Percentiles rank a stretch among this genome's conserved stretches.
phyloP scores from a whole-genome alignment of 805 yeast genomes.

The Candida ortonii region DNA sequence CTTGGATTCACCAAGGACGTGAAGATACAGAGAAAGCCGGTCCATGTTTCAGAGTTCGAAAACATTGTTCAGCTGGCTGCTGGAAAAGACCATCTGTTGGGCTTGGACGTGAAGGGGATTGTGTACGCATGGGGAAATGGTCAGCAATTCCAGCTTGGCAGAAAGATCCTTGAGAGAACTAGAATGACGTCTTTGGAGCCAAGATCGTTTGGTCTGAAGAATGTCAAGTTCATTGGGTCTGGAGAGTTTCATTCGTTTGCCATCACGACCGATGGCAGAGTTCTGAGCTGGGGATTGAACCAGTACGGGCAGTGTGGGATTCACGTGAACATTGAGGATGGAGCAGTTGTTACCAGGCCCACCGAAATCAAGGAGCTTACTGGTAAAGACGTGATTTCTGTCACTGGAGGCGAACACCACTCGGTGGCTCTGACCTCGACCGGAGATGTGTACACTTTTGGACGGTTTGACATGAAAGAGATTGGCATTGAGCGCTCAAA shows the following conservation, averaged over 20 bases:
- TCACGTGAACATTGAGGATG: constrained; percentile 75
- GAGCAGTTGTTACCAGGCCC: constrained; percentile 76
- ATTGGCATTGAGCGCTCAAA: constrained; percentile 69
- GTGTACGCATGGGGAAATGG: constrained; percentile 98
- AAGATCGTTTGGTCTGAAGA: constrained; percentile 76
- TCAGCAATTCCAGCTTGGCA: constrained; percentile 87
- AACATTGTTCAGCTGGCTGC: constrained; percentile 80
- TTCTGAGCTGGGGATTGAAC: constrained; percentile 91
- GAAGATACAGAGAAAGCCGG: constrained; percentile 64
- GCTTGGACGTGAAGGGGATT: constrained; percentile 77
- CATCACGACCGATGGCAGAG: constrained; percentile 64
- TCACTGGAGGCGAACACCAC: constrained; percentile 96
- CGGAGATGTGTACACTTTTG: constrained; percentile 82
- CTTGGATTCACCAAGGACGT: constrained; percentile 74
- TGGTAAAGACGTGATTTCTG: constrained; percentile 52
- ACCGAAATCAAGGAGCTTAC: constrained; percentile 65
- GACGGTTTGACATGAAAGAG: constrained; percentile 92
- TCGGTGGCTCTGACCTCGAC: constrained; percentile 67
- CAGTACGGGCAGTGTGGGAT: constrained; percentile 96
- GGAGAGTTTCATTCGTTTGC: constrained; percentile 98
- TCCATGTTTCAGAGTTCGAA: constrained; percentile 55
- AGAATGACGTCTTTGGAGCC: constrained; percentile 73
- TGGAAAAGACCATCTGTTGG: constrained; percentile 90
- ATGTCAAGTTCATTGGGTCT: constrained; percentile 76
- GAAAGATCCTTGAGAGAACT: constrained; percentile 77